Evolutionary conservation across 2,329 filamentous ascomycete genomes (phyloP), one percentile per base, ranked within the genome.

Genomic region (Penicillium sp.): DNA sequence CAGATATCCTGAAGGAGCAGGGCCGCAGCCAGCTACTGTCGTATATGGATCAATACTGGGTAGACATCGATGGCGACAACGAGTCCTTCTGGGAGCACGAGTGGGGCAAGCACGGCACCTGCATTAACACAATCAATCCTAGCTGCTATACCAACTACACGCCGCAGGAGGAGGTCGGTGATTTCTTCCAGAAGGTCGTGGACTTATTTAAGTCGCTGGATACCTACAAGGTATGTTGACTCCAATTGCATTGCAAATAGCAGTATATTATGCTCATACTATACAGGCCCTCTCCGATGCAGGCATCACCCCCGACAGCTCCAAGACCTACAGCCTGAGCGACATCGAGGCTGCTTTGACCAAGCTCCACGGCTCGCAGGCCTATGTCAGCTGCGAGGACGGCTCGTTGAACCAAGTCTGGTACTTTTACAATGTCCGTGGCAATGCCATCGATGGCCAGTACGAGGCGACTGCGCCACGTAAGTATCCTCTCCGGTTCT

Each of bases 61-160:
- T 80, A 57, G 76, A 78, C 60, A 75, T 80, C 63, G 55, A 75
- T 33, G 79, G 78, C 37, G 64, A 77, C 27, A 75, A 79, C 57
- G 78, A 82, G 58, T 68, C 62, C 25, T 79, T 88, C 60, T 88
- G 85, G 85, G 76, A 81, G 59, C 83, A 87, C 68, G 85, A 88
- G 64, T 88, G 83, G 80, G 76, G 78, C 66, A 87, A 86, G 66
- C 84, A 88, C 66, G 86, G 66, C 28, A 87, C 84, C 10, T 88
- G 86, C 70, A 82, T 88, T 61, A 83, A 81, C 63, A 88, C 86
- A 0, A 78, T 88, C 40, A 71, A 83, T 2, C 79, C 83, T 0
- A 62, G 71, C 18, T 88, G 86, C 75, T 88, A 88, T 71, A 72
- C 73, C 32, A 70, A 78, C 48, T 78, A 80, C 60, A 66, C 72